Conservation (phyloP, 495 filamentous ascomycete species). For the Chaetomium tenue region DNA sequence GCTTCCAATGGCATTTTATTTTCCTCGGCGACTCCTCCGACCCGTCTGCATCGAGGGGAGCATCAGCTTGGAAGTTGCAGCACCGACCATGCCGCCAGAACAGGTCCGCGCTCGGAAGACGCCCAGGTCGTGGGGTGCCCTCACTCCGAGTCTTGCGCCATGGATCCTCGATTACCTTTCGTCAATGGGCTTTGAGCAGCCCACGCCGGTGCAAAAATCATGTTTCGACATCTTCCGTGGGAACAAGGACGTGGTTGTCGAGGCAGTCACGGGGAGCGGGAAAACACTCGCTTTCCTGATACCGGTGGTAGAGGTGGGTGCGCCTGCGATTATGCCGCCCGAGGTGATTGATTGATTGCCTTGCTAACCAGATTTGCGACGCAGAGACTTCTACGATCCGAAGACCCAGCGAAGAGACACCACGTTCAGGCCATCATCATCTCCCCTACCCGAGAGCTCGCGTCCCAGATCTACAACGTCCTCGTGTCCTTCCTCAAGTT, state of each 20-base stretch:
- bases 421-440: slow-evolving; percentile 89
- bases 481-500: slow-evolving; percentile 73
- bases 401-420: slow-evolving; percentile 77
- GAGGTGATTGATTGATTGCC: background rate
- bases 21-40: no score
- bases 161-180: slow-evolving; percentile 86
- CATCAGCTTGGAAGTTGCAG: background rate
- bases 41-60: background rate
- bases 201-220: slow-evolving; percentile 94
- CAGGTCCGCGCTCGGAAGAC: slow-evolving; percentile 41
- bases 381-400: slow-evolving; percentile 63
- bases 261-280: slow-evolving; percentile 94
- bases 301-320: slow-evolving; percentile 67
- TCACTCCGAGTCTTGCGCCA: slow-evolving; percentile 68
- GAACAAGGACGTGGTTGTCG: slow-evolving; percentile 95
- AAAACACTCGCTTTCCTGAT: slow-evolving; percentile 93
- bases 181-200: slow-evolving; percentile 79
- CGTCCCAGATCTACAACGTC: slow-evolving; percentile 85
- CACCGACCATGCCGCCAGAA: slow-evolving; percentile 39
- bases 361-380: background rate
- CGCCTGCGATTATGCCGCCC: background rate
- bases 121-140: slow-evolving; percentile 70
- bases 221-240: slow-evolving; percentile 86
- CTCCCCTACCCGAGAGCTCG: slow-evolving; percentile 89
- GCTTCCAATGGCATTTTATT: no score